Evolutionary conservation across 176 grass and related monocot genomes (phyloP), one percentile per base, ranked within the genome.

Genomic region (Carex cristatella): DNA sequence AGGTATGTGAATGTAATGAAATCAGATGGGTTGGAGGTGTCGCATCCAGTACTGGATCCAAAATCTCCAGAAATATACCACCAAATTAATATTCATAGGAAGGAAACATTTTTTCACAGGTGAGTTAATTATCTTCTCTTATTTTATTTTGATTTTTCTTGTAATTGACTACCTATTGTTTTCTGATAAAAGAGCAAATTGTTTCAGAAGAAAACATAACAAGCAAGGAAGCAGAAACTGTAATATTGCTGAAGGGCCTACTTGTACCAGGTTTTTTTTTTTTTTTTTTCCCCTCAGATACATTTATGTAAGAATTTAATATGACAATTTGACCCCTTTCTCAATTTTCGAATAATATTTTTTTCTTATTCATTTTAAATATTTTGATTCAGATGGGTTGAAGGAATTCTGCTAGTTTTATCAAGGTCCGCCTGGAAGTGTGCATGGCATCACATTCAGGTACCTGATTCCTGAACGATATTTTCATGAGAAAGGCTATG

Each of bases 381-480:
- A 16, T 57, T 81, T 67, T 66, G 87, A 35, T 65, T 57, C 63
- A 98, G 95, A 87, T 98, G 95, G 95, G 92, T 98, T 38, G 95
- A 98, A 84, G 95, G 87, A 74, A 88, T 91, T 91, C 89, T 93
- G 83, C 89, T 91, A 6, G 95, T 98, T 69, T 98, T 98, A 87
- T 94, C 92, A 58, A 98, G 86, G 67, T 90, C 91, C 11, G 89
- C 95, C 53, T 97, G 95, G 95, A 84, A 59, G 83, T 97, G 95
- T 97, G 84, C 88, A 72, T 98, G 95, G 95, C 88, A 98, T 90
- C 95, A 94, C 85, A 91, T 98, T 78, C 95, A 98, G 89, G 95
- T 93, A 80, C 44, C 12, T 56, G 19, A 75, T 54, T 77, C 40
- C 51, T 56, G 73, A 31, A 77, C 2, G 4, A 78, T 14, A 10